These are phyloP conservation scores for Hypoxylon sp. DNA, from an alignment of 2,329 filamentous ascomycete species.

Conservation along the genomic window DNA sequence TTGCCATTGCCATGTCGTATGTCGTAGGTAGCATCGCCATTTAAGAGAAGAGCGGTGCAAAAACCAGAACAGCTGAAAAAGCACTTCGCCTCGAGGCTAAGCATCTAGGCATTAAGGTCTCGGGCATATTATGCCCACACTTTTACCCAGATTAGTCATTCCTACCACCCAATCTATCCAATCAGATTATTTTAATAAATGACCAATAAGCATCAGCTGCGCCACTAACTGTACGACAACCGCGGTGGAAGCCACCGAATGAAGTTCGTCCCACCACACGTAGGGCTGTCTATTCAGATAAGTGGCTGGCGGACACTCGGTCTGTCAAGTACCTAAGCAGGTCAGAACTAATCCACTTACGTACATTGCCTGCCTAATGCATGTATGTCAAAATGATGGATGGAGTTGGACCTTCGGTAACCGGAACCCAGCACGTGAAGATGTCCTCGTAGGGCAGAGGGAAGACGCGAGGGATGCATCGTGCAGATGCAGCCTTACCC, in stretches of 20 bases:
- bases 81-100: conserved; percentile 6
- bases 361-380: not conserved
- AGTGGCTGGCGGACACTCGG: not conserved
- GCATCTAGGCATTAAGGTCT: not conserved
- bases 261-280: conserved; percentile 17
- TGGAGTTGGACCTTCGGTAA: conserved; percentile 6
- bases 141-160: conserved; percentile 13
- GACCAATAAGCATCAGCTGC: conserved; percentile 12
- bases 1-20: not conserved
- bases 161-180: not conserved
- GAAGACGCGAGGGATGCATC: conserved; percentile 6
- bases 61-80: conserved; percentile 1
- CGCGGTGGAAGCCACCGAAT: conserved; percentile 7
- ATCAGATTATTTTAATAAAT: conserved; percentile 9
- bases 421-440: conserved; percentile 5
- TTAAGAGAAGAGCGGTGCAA: not conserved
- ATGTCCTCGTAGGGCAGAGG: conserved; percentile 15
- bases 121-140: not conserved
- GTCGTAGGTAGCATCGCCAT: not conserved
- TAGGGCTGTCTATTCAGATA: conserved; percentile 7
- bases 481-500: conserved; percentile 34
- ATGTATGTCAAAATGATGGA: not conserved
- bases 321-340: not conserved
- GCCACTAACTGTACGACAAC: conserved; percentile 15
- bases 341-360: not conserved